Base-by-base conservation (phyloP, 768 basidiomycete genomes). In the Lentinula raphanica region DNA sequence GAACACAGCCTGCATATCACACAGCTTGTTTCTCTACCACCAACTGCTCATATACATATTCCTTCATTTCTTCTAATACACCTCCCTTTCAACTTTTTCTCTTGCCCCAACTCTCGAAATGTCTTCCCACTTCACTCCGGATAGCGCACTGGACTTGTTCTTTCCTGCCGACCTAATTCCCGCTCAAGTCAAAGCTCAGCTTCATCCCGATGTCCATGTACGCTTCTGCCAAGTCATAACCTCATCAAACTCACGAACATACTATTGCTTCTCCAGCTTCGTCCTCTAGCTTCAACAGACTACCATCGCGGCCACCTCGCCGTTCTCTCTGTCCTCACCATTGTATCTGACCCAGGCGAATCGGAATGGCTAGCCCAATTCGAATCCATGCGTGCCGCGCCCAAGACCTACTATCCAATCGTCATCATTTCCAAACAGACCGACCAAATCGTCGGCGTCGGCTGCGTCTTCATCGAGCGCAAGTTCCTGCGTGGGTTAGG, bases 401-500 rank as follows among this genome's bases (percentile, higher is more conserved):
- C 81, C 1, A 65, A 72, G 44, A 89, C 91, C 1, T 97, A 98
- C 78, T 94, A 85, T 73, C 76, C 86, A 49, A 72, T 98, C 66
- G 95, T 95, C 69, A 86, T 98, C 66, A 74, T 96, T 60, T 81
- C 87, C 70, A 83, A 85, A 57, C 68, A 76, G 13, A 80, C 85
- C 1, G 92, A 97, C 76, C 74, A 76, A 63, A 86, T 99, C 68
- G 88, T 95, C 45, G 95, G 79, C 21, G 84, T 88, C 38, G 96
- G 95, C 19, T 81, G 85, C 6, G 76, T 97, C 55, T 84, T 98
- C 67, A 72, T 98, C 62, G 97, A 99, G 74, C 88, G 89, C 74
- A 98, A 99, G 76, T 98, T 98, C 79, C 75, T 94, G 42, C 82
- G 94, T 39, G 85, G 82, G 1, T 76, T 92, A n/a, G 92, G 92